phyloP scores from a whole-genome alignment of 2,329 filamentous ascomycete genomes.

The Aspergillus piperis region DNA sequence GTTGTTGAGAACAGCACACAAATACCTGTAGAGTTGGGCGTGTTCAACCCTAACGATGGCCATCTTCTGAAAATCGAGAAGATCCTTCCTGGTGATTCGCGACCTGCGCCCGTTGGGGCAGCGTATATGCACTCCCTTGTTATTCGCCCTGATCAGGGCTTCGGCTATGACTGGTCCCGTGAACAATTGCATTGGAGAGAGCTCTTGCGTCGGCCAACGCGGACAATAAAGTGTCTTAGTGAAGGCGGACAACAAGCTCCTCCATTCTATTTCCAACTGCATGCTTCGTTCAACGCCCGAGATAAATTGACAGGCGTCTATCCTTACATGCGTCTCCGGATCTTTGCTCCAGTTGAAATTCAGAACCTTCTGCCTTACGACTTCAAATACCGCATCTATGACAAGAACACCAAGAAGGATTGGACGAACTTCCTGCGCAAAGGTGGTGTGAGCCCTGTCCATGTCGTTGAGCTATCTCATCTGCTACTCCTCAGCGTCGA shows the following conservation, averaged over 20 bases:
- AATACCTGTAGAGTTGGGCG: conserved; percentile 89
- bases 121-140: conserved; percentile 86
- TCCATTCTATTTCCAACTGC: conserved; percentile 95
- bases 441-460: conserved; percentile 93
- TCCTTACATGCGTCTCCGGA: conserved; percentile 88
- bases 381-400: conserved; percentile 99
- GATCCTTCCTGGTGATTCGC: conserved; percentile 85
- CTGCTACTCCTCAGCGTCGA: conserved; percentile 89
- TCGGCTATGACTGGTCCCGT: conserved; percentile 92
- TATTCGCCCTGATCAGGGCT: conserved; percentile 88
- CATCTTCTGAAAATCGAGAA: conserved; percentile 97
- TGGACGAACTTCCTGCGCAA: conserved; percentile 98
- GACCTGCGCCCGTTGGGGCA: conserved; percentile 88
- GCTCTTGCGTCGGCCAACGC: conserved; percentile 77
- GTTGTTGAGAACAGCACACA: conserved; percentile 95
- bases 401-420: conserved; percentile 97
- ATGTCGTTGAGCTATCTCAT: conserved; percentile 94
- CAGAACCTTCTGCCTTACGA: conserved; percentile 95
- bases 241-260: conserved; percentile 74
- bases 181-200: conserved; percentile 93
- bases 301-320: conserved; percentile 84
- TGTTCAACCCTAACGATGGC: conserved; percentile 83
- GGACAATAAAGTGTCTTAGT: conserved; percentile 83
- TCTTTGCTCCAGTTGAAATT: conserved; percentile 89
- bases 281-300: conserved; percentile 78